phyloP scores from a whole-genome alignment of 106 monocot genomes.

The Platanthera guangdongensis region DNA sequence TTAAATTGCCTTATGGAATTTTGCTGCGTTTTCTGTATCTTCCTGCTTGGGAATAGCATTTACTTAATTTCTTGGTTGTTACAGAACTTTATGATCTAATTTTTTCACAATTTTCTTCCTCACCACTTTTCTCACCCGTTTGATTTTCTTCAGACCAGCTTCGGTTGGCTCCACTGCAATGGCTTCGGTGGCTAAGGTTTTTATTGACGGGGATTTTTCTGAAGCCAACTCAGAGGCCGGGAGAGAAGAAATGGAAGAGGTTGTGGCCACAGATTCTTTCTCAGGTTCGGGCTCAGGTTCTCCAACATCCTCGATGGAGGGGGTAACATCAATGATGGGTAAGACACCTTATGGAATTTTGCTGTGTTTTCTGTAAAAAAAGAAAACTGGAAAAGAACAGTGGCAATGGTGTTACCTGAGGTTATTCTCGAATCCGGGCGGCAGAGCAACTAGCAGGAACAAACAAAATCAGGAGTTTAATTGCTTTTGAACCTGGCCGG shows the following conservation, averaged over 20 bases:
- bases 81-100: conserved; percentile 23
- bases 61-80: conserved; percentile 9
- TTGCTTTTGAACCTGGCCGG: too few relatives aligned
- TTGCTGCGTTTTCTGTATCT: background rate
- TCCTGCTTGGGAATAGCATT: background rate
- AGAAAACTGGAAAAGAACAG: too few relatives aligned
- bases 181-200: background rate
- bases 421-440: too few relatives aligned
- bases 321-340: too few relatives aligned
- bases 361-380: too few relatives aligned
- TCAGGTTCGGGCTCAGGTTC: background rate
- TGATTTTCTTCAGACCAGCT: conserved; percentile 9
- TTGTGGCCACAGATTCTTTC: background rate
- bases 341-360: too few relatives aligned
- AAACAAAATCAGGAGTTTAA: too few relatives aligned
- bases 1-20: background rate
- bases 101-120: conserved; percentile 49
- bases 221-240: background rate
- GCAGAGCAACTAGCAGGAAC: too few relatives aligned
- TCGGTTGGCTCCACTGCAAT: background rate
- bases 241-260: background rate
- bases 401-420: too few relatives aligned
- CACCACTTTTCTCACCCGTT: conserved; percentile 24
- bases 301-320: background rate
- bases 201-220: background rate